phyloP scores from a whole-genome alignment of 768 basidiomycete genomes.

The Antrodiella citrinella region DNA sequence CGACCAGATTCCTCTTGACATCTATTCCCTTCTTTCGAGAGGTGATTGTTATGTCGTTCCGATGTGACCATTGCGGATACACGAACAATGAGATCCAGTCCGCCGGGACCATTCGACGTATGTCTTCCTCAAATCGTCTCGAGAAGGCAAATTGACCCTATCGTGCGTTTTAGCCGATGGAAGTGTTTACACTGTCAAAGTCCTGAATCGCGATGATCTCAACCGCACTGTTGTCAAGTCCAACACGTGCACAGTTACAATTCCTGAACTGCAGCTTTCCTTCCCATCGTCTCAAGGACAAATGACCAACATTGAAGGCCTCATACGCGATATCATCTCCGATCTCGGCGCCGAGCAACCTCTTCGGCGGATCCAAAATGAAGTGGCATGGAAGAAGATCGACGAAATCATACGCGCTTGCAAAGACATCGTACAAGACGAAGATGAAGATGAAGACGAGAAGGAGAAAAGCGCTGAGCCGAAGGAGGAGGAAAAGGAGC shows the following conservation, averaged over 20 bases:
- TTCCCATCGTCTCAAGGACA: conserved; percentile 87
- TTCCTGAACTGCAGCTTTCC: conserved; percentile 87
- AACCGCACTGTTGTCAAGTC: conserved; percentile 93
- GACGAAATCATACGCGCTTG: conserved; percentile 64
- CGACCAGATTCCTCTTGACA: conserved; percentile 82
- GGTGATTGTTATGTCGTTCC: conserved; percentile 94
- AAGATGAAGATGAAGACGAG: conserved; percentile 41
- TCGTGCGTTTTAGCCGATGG: conserved; percentile 73
- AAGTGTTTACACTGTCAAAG: conserved; percentile 68
- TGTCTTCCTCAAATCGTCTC: conserved; percentile 22
- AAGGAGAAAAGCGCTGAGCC: conserved; percentile 27
- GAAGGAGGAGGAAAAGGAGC: conserved; percentile 20
- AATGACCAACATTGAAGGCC: conserved; percentile 94
- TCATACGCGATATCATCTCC: conserved; percentile 71
- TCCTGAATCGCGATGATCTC: conserved; percentile 68
- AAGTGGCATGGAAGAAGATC: conserved; percentile 63
- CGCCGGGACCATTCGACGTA: conserved; percentile 80
- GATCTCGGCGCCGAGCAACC: conserved; percentile 83
- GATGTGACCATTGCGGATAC: conserved; percentile 87
- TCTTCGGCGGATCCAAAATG: conserved; percentile 71
- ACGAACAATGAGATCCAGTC: conserved; percentile 92
- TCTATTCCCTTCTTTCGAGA: conserved; percentile 94
- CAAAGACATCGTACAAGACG: conserved; percentile 53
- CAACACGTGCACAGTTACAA: conserved; percentile 64
- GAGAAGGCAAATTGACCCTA: too few species aligned